Base-by-base conservation (phyloP, 768 basidiomycete species). In the Amylocystis lapponica region DNA sequence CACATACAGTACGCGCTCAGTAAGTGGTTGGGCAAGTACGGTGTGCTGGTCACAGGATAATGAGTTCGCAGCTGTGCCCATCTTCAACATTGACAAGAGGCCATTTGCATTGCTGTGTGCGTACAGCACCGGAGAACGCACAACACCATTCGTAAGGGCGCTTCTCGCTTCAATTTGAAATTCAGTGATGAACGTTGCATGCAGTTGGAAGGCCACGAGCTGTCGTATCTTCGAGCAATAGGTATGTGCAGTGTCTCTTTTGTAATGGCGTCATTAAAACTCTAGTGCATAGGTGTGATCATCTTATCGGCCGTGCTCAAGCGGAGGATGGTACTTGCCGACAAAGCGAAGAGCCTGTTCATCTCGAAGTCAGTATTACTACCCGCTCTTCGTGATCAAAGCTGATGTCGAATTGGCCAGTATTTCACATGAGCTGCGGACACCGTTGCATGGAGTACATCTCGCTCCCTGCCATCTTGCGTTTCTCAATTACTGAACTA, bases 241-340 rank as follows among this genome's bases (percentile, higher is more conserved):
- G 89, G 86, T 81, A 49, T 49, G 55, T 54, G 3, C 33, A 21
- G 13, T 22, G n/a, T 14, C 10, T 17, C n/a, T 17, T 14, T 41
- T 5, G 14, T 10, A n/a, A n/a, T n/a, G n/a, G n/a, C n/a, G 3
- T 32, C 4, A 11, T 25, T 35, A 10, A 29, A 10, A 14, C n/a
- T 34, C 32, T 41, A 11, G 6, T 48, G 14, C 13, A 36, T 39
- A 74, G 86, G 89, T 39, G 91, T 96, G 26, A 93, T 96, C 49
- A 94, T 96, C 39, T 71, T 96, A 27, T 92, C 89, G 26, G 92
- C 92, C 10, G 90, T 94, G 5, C 72, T 96, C 36, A 94, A 96
- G 62, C 77, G 90, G 43, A 70, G 91, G 20, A 94, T 96, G 89
- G 83, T 90, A 27, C 72, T 95, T 3, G 94, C 94, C 14, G 94